Conservation (phyloP, 345 rosid species). For the Brassica cretica region DNA sequence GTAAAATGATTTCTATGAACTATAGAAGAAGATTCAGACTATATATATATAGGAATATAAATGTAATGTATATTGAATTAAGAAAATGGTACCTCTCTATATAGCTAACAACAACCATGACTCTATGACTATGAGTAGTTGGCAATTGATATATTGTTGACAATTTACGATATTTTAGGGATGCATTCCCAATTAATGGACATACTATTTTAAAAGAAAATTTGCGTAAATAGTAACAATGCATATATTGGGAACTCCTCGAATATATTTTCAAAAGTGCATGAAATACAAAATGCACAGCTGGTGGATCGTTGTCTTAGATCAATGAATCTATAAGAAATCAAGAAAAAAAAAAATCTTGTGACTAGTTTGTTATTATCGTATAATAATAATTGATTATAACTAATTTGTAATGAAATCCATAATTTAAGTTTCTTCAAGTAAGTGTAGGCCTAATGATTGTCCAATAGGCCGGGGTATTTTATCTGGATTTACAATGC, state of each 20-base stretch:
- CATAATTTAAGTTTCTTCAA: too few species aligned
- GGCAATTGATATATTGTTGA: background rate
- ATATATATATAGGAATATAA: background rate
- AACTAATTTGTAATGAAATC: too few species aligned
- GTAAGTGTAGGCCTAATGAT: too few species aligned
- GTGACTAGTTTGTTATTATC: too few species aligned
- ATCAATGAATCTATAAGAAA: too few species aligned
- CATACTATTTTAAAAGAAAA: background rate
- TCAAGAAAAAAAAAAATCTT: too few species aligned
- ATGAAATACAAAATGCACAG: background rate
- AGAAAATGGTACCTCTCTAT: background rate
- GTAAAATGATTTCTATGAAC: background rate
- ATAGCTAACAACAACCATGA: background rate
- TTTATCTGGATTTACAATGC: too few species aligned
- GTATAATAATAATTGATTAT: too few species aligned
- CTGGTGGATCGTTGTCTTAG: background rate
- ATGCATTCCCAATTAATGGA: background rate
- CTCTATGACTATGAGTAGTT: background rate
- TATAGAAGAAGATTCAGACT: background rate
- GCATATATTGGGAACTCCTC: background rate
- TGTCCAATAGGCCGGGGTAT: too few species aligned
- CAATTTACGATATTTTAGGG: background rate
- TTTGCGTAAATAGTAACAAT: background rate
- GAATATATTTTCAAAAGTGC: background rate
- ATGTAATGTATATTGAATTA: background rate